Base-by-base conservation (phyloP, 805 yeast genomes). In the Ogataea pignaliae region DNA sequence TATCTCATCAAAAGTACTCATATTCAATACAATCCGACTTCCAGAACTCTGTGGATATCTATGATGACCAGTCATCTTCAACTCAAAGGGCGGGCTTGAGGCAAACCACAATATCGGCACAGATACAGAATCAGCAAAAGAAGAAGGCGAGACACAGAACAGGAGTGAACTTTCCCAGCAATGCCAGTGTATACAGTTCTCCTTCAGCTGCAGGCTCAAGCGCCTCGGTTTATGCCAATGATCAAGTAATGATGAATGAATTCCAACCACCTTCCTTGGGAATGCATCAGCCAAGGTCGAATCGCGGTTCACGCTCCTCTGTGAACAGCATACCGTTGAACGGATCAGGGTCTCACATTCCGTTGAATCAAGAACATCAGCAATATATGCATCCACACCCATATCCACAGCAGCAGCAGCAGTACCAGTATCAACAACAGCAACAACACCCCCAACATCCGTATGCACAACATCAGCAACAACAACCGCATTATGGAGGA, bases 1-100 rank as follows among this genome's bases (percentile, higher is more conserved):
- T 21, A 21, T 21, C 26, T 7, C 26, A 21, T 5, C 26, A 21
- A 7, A 21, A 21, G 7, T 21, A 21, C 7, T 7, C 26, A 21
- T 21, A 21, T 21, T 21, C 26, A 21, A 21, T 7, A 5, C 26
- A 21, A 5, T 16, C 29, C 6, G 33, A 30, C 14, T n/a, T 9
- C 14, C 15, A 34, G 13, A 35, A 34, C 9, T 50, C 55, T 0
- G 37, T 51, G 8, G 63, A 59, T 41, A 43, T 44, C 3, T 61
- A 60, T 45, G 66, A 59, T 39, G 67, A 63, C 42, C 51, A 56
- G 21, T 41, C 43, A 4, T 55, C 66, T 2, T 45, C 63, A 2
- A 48, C 55, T 10, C 54, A 57, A 21, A 50, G 59, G 29, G 63
- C 61, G 1, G 69, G 69, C 1, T 46, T 64, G 6, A 53, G 68